Conservation (phyloP, 768 basidiomycete species). For the Scleroderma citrinum region DNA sequence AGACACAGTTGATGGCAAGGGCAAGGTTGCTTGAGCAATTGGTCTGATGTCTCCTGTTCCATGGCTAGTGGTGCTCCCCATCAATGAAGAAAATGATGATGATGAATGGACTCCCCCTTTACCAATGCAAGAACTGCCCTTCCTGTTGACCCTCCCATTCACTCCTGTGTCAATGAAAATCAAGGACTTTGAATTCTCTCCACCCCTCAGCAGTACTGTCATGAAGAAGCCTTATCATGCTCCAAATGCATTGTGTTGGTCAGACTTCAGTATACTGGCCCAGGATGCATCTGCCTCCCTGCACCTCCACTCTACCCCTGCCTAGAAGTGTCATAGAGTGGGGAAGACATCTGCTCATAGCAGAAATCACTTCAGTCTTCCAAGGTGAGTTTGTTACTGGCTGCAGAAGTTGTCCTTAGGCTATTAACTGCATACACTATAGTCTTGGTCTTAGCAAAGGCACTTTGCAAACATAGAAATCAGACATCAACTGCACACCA, state of each 20-base stretch:
- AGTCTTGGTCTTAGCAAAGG: constrained; percentile 63
- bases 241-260: neutral
- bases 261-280: constrained; percentile 26
- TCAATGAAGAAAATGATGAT: constrained; percentile 36
- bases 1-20: constrained; percentile 64
- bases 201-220: constrained; percentile 31
- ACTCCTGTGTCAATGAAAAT: constrained; percentile 57
- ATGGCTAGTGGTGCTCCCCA: constrained; percentile 62
- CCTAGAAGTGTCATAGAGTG: constrained; percentile 30
- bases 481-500: constrained; percentile 46
- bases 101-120: constrained; percentile 50
- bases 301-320: constrained; percentile 57
- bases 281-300: constrained; percentile 47
- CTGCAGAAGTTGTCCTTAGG: neutral
- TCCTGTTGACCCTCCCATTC: constrained; percentile 37
- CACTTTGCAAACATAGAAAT: constrained; percentile 48
- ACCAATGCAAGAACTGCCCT: constrained; percentile 52
- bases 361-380: constrained; percentile 60
- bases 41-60: constrained; percentile 60
- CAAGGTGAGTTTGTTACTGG: constrained; percentile 51
- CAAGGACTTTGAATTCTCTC: constrained; percentile 37
- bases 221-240: constrained; percentile 29
- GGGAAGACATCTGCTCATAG: constrained; percentile 50
- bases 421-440: constrained; percentile 3
- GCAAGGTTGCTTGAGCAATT: constrained; percentile 54